phyloP scores from a whole-genome alignment of 805 yeast genomes.

The Cyberlindnera veronae region DNA sequence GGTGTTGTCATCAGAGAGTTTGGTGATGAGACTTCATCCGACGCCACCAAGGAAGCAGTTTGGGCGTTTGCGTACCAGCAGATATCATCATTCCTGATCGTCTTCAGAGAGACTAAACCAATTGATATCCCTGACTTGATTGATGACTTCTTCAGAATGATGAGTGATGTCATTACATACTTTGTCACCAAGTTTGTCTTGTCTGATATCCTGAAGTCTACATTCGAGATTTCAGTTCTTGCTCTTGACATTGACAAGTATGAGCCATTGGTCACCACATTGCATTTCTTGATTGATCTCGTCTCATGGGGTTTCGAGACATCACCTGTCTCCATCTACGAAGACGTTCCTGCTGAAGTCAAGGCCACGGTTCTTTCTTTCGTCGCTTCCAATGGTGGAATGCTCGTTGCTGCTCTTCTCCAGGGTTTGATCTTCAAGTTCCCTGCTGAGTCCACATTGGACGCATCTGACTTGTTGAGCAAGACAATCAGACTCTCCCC shows the following conservation, averaged over 20 bases:
- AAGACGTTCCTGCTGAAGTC: conserved; percentile 52
- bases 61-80: conserved; percentile 76
- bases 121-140: conserved; percentile 50
- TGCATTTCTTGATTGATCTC: conserved; percentile 79
- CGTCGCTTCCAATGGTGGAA: conserved; percentile 52
- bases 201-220: conserved; percentile 43
- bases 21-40: conserved; percentile 51
- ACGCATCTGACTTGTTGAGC: conserved; percentile 70
- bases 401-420: conserved; percentile 49
- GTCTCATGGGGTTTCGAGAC: conserved; percentile 78
- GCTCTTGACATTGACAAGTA: conserved; percentile 57
- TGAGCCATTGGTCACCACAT: conserved; percentile 65
- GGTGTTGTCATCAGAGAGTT: conserved; percentile 77
- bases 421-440: conserved; percentile 69
- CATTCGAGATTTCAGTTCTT: conserved; percentile 56
- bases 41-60: conserved; percentile 51
- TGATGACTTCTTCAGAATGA: conserved; percentile 84
- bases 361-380: conserved; percentile 45
- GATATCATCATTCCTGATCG: conserved; percentile 50
- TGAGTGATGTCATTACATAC: conserved; percentile 72
- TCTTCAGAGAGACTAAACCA: conserved; percentile 30
- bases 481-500: conserved; percentile 54
- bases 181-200: conserved; percentile 54
- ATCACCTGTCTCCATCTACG: conserved; percentile 74
- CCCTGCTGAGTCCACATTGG: conserved; percentile 65